phyloP scores from a whole-genome alignment of 495 filamentous ascomycete genomes.

The Pyrenula massariospora region DNA sequence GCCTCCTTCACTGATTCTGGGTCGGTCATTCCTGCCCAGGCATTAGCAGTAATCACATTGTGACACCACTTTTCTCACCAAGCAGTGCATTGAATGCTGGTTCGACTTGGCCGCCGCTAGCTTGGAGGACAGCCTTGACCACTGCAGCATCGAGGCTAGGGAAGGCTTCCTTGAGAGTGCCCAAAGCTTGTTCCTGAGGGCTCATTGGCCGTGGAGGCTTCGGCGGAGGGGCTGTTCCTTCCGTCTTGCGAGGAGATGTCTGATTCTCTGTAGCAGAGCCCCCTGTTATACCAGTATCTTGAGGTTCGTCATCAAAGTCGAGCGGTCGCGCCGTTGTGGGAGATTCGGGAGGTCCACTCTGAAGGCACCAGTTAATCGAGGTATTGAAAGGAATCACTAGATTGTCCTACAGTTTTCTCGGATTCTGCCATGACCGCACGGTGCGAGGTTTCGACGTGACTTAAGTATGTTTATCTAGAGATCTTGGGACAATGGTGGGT shows the following conservation, averaged over 20 bases:
- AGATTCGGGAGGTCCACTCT: slow-evolving; percentile 46
- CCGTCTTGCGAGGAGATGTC: slow-evolving; percentile 6
- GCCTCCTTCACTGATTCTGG: slow-evolving; percentile 68
- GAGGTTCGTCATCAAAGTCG: slow-evolving; percentile 79
- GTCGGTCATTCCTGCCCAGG: slow-evolving; percentile 71
- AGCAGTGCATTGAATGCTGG: slow-evolving; percentile 93
- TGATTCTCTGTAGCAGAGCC: slow-evolving; percentile 16
- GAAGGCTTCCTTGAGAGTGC: slow-evolving; percentile 88
- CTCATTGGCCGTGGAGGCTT: slow-evolving; percentile 83
- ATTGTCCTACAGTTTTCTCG: not conserved
- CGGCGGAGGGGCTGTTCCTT: slow-evolving; percentile 49
- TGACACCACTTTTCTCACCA: slow-evolving; percentile 33
- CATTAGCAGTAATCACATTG: not conserved
- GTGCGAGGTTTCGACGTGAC: no score
- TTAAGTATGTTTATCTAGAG: no score
- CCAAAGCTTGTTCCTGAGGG: slow-evolving; percentile 71
- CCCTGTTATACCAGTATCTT: slow-evolving; percentile 42
- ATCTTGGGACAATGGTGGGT: no score
- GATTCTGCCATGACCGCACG: not conserved
- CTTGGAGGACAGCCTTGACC: slow-evolving; percentile 75
- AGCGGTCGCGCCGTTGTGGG: slow-evolving; percentile 73
- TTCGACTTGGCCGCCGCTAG: slow-evolving; percentile 80
- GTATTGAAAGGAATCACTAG: not conserved
- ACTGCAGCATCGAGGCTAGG: slow-evolving; percentile 70
- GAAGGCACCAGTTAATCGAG: not conserved